These are phyloP conservation scores for Solanum aculeatissimum DNA, from an alignment of 305 asterid species.

Conservation along the genomic window DNA sequence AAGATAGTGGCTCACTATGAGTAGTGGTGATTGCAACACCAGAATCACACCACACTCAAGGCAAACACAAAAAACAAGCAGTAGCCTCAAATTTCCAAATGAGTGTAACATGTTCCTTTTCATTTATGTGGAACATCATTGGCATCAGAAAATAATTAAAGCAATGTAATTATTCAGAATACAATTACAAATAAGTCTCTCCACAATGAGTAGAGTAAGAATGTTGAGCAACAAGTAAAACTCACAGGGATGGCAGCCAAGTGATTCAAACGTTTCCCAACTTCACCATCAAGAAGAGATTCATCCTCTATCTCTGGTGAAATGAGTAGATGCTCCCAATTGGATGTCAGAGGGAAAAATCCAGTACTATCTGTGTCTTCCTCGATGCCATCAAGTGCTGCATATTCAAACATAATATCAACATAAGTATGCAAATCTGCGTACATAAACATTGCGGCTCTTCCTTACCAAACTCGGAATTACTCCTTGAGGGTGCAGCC, in stretches of 20 bases:
- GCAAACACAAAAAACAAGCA: neutral
- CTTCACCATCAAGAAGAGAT: constrained; percentile 73
- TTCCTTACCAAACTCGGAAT: constrained; percentile 28
- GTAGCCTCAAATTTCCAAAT: neutral
- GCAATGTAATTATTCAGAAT: neutral
- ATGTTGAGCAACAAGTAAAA: neutral
- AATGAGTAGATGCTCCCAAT: constrained; percentile 7
- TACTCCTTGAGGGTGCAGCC: constrained; percentile 34
- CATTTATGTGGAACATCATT: neutral
- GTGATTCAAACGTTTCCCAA: constrained; percentile 77
- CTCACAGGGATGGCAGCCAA: constrained; percentile 83
- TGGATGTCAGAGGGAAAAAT: constrained; percentile 8
- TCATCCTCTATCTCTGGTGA: constrained; percentile 68
- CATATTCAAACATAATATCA: neutral
- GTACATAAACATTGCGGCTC: neutral
- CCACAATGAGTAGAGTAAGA: neutral
- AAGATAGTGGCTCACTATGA: neutral
- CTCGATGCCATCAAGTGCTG: constrained; percentile 27
- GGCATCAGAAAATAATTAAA: neutral
- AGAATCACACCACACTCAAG: neutral
- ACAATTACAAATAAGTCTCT: neutral
- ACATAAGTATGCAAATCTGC: neutral
- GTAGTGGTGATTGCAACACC: neutral
- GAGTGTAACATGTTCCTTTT: neutral
- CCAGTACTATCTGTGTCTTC: constrained; percentile 17